Percentiles rank a stretch among this genome's conserved stretches.
These are phyloP conservation scores for Aspergillus vadensis DNA, from an alignment of 2,329 filamentous ascomycete species.

Conservation along the genomic window DNA sequence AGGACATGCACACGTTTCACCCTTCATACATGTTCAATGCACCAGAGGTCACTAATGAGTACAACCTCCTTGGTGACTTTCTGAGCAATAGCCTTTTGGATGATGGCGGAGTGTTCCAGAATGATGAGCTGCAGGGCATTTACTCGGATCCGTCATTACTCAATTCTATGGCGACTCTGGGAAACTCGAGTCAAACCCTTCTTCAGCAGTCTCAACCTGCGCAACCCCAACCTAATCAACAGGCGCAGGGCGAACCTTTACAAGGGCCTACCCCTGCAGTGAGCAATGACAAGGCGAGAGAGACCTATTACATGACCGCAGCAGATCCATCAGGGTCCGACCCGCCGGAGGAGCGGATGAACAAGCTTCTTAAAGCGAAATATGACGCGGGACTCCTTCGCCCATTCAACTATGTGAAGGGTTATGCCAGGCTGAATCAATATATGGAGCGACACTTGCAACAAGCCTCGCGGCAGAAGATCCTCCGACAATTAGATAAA, in stretches of 20 bases:
- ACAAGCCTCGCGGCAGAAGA: constrained; percentile 81
- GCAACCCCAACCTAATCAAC: constrained; percentile 33
- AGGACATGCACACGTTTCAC: constrained; percentile 93
- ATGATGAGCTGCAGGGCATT: constrained; percentile 64
- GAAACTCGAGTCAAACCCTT: constrained; percentile 33
- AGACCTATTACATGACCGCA: constrained; percentile 92
- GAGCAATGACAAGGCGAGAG: constrained; percentile 68
- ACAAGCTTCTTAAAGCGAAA: constrained; percentile 89
- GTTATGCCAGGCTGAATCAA: constrained; percentile 82
- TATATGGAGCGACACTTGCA: constrained; percentile 92
- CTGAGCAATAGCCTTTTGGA: constrained; percentile 89
- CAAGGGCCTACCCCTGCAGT: constrained; percentile 63
- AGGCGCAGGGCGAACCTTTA: constrained; percentile 54
- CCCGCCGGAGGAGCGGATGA: constrained; percentile 91
- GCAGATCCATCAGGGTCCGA: constrained; percentile 88
- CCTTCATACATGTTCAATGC: constrained; percentile 92
- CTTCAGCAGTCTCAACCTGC: constrained; percentile 40
- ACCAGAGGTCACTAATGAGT: constrained; percentile 95
- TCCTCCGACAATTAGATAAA: constrained; percentile 84
- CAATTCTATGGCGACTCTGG: constrained; percentile 45
- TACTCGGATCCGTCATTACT: constrained; percentile 61
- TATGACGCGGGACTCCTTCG: constrained; percentile 93
- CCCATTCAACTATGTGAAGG: constrained; percentile 98
- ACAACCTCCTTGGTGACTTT: constrained; percentile 95
- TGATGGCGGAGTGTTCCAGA: constrained; percentile 70